Percentiles rank a stretch among this genome's conserved stretches.
Evolutionary conservation across 176 grass and related monocot genomes (phyloP).

Genomic region (Eragrostis nindensis): DNA sequence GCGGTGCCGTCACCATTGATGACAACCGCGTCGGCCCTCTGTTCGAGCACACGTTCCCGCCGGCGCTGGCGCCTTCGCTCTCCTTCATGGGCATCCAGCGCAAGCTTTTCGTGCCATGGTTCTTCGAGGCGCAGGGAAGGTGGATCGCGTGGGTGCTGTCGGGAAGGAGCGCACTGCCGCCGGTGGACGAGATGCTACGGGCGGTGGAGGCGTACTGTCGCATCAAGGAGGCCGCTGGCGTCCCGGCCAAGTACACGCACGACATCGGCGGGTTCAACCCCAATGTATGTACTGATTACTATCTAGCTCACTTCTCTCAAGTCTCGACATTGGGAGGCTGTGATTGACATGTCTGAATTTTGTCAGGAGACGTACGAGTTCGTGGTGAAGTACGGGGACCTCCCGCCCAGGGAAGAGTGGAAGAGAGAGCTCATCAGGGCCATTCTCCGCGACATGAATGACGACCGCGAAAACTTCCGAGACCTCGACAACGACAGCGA

Average conservation of each 20-base stretch:
- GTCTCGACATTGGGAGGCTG: too few species aligned
- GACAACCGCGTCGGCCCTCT: slow-evolving; percentile 48
- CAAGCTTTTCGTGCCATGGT: not conserved
- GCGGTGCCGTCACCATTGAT: slow-evolving; percentile 17
- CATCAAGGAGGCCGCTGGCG: too few species aligned
- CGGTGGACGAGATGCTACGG: too few species aligned
- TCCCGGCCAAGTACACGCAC: too few species aligned
- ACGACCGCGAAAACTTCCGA: slow-evolving; percentile 25
- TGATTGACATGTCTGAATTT: too few species aligned
- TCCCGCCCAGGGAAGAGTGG: slow-evolving; percentile 28
- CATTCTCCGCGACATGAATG: accelerated
- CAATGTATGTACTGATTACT: too few species aligned
- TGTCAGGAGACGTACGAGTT: slow-evolving; percentile 24
- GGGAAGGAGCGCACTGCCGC: too few species aligned
- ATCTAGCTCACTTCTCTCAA: too few species aligned
- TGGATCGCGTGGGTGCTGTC: too few species aligned
- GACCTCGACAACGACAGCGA: slow-evolving; percentile 23
- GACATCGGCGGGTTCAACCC: too few species aligned
- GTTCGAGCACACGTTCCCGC: slow-evolving; percentile 50
- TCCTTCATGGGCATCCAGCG: slow-evolving; percentile 24
- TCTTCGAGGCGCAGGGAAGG: not conserved
- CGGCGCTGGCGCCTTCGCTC: not conserved
- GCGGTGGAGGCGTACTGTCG: too few species aligned
- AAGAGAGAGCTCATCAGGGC: not conserved
- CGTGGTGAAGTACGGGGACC: slow-evolving; percentile 6